These are phyloP conservation scores for Rhododendron vialii DNA, from an alignment of 148 eudicot genomes.

Conservation along the genomic window DNA sequence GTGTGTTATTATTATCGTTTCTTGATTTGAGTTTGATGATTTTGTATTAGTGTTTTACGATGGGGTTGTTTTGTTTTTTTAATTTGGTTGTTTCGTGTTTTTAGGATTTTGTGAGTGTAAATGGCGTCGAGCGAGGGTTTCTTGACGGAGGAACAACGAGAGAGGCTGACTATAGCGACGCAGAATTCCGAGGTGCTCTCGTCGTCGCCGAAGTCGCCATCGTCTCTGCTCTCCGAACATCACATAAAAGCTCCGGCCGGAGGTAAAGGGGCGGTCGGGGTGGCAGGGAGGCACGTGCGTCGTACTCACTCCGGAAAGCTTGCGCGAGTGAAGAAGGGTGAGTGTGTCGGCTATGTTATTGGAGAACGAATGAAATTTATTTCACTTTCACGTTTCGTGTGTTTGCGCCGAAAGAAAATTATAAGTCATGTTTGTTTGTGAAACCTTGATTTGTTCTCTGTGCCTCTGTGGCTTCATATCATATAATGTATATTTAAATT, in stretches of 20 bases:
- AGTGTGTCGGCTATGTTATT: constrained; percentile 3
- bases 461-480: background rate
- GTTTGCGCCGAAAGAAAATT: background rate
- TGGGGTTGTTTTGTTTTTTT: background rate
- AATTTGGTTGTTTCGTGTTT: constrained; percentile 9
- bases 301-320: constrained; percentile 86
- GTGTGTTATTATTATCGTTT: background rate
- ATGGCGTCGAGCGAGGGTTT: constrained; percentile 93
- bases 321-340: constrained; percentile 77
- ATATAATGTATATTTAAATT: background rate
- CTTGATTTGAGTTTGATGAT: background rate
- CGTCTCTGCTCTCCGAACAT: constrained; percentile 39
- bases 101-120: constrained; percentile 25
- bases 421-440: background rate
- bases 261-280: constrained; percentile 47
- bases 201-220: constrained; percentile 47
- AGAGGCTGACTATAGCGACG: constrained; percentile 70
- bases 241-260: constrained; percentile 57
- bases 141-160: constrained; percentile 90
- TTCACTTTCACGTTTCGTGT: background rate
- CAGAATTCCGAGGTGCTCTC: constrained; percentile 50
- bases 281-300: constrained; percentile 63
- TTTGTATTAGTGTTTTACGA: background rate
- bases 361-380: background rate
- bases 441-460: background rate